phyloP scores from a whole-genome alignment of 1,284 basidiomycete genomes.

The Inonotus hispidus region DNA sequence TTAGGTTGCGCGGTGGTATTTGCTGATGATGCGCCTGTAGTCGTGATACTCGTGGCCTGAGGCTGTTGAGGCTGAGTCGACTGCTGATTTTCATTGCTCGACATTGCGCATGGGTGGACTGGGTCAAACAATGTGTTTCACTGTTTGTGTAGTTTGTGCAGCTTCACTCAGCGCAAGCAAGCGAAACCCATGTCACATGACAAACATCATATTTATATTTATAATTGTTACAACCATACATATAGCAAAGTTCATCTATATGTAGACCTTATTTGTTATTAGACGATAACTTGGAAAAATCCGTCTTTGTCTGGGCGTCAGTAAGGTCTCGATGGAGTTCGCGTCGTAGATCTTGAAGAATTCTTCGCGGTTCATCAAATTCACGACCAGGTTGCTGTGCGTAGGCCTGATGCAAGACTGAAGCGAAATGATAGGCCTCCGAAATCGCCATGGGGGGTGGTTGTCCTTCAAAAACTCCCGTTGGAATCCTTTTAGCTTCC shows the following conservation, averaged over 20 bases:
- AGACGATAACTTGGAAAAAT: too few relatives aligned
- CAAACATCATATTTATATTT: too few relatives aligned
- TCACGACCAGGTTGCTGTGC: not conserved
- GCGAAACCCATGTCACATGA: not conserved
- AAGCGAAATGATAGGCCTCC: not conserved
- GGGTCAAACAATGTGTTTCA: not conserved
- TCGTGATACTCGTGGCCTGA: not conserved
- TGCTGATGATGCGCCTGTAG: not conserved
- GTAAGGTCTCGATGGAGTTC: not conserved
- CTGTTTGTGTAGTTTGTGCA: too few relatives aligned
- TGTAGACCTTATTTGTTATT: too few relatives aligned
- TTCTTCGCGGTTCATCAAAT: not conserved
- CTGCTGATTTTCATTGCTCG: constrained; percentile 3
- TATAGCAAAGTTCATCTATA: too few relatives aligned
- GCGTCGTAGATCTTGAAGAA: not conserved
- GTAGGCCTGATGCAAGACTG: not conserved
- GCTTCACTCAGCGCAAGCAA: too few relatives aligned
- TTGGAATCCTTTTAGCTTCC: not conserved
- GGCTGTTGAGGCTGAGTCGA: constrained; percentile 2
- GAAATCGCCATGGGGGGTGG: not conserved
- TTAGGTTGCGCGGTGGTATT: constrained; percentile 2
- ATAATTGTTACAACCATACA: too few relatives aligned
- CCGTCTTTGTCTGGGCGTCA: not conserved
- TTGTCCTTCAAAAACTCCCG: not conserved
- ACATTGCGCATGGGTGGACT: not conserved